Conservation (phyloP, 2,329 filamentous ascomycete species). For the Basipetospora chlamydospora region DNA sequence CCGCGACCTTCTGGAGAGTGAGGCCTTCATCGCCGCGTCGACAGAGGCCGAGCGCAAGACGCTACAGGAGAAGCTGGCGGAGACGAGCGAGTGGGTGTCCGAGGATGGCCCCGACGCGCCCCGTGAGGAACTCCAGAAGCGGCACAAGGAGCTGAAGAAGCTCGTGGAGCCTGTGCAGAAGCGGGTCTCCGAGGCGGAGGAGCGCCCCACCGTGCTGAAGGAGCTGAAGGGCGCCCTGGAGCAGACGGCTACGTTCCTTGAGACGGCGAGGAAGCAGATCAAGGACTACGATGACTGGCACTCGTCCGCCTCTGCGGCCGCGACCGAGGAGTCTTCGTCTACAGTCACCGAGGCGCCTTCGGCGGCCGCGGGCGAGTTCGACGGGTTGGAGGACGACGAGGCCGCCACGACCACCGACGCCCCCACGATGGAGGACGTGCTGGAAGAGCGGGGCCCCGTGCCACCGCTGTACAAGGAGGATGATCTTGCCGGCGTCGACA, state of each 20-base stretch:
- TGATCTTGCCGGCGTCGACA: constrained; percentile 54
- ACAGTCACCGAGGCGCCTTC: constrained; percentile 25
- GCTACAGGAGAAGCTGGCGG: constrained; percentile 54
- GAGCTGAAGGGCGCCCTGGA: constrained; percentile 56
- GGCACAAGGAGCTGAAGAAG: constrained; percentile 61
- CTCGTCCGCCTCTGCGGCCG: constrained; percentile 34
- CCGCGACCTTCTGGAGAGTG: constrained; percentile 66
- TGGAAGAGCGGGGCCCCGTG: constrained; percentile 33
- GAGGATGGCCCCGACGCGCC: constrained; percentile 66
- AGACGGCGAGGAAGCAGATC: constrained; percentile 56
- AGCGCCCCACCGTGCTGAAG: constrained; percentile 56
- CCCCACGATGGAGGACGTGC: constrained; percentile 27
- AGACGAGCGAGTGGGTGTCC: constrained; percentile 80
- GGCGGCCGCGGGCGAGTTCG: constrained; percentile 42
- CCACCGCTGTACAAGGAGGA: constrained; percentile 57
- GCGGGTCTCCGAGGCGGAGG: constrained; percentile 55
- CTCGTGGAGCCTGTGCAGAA: constrained; percentile 65
- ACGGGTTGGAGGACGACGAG: constrained; percentile 71
- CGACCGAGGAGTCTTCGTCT: constrained; percentile 24
- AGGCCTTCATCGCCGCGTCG: constrained; percentile 57
- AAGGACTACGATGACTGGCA: constrained; percentile 49
- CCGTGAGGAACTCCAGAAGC: constrained; percentile 59
- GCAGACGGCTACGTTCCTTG: constrained; percentile 55
- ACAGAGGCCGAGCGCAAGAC: constrained; percentile 50
- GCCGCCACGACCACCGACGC: constrained; percentile 23